Percentiles rank a stretch among this genome's conserved stretches.
Evolutionary conservation across 176 grass and related monocot genomes (phyloP).

Genomic region (Hsuehochloa calcarea): DNA sequence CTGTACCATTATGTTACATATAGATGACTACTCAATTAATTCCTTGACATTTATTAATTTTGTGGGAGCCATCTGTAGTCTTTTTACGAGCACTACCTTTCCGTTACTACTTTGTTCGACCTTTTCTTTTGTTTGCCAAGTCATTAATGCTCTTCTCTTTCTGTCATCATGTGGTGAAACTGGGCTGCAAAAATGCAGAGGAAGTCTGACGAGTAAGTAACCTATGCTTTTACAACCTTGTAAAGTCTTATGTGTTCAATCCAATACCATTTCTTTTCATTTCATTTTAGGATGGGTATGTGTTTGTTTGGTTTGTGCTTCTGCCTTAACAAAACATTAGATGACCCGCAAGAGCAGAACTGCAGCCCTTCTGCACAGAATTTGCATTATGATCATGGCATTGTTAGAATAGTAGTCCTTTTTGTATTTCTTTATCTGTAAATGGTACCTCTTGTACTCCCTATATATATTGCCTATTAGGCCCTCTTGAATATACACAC

Average conservation of each 20-base stretch:
- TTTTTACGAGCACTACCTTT: not conserved
- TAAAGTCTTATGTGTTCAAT: constrained; percentile 7
- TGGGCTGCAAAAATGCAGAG: constrained; percentile 58
- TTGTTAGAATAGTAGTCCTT: not conserved
- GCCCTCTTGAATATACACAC: too few species aligned
- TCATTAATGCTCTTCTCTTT: constrained; percentile 51
- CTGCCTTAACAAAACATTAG: constrained; percentile 17
- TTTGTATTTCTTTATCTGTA: too few species aligned
- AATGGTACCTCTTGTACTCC: too few species aligned
- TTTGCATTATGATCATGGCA: not conserved
- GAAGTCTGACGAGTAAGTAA: constrained; percentile 98
- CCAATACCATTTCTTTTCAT: constrained; percentile 2
- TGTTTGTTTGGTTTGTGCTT: constrained; percentile 10
- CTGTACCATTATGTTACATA: not conserved
- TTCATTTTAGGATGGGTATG: constrained; percentile 5
- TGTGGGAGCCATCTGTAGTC: not conserved
- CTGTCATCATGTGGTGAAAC: constrained; percentile 38
- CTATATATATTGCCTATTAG: too few species aligned
- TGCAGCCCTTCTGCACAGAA: not conserved
- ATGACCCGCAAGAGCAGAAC: not conserved
- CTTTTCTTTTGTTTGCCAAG: constrained; percentile 26
- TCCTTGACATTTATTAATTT: constrained; percentile 14
- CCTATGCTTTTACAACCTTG: constrained; percentile 28
- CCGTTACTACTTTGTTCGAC: constrained; percentile 10
- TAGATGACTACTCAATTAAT: constrained; percentile 17